Evolutionary conservation across 257 asterid species (phyloP).

Genomic region (Asclepias syriaca): DNA sequence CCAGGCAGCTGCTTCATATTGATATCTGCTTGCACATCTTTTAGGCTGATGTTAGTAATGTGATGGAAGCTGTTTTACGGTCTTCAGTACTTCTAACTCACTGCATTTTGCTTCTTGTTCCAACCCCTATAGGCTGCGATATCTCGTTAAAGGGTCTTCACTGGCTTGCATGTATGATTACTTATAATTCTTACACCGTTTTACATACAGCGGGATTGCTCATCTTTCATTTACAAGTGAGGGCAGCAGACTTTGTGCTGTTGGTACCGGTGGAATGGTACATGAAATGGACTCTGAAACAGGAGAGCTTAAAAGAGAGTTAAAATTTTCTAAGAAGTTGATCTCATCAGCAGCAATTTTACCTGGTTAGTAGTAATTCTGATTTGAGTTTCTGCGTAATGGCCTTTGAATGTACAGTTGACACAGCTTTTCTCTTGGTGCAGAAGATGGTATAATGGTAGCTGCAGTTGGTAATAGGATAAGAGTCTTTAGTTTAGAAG

Average conservation of each 20-base stretch:
- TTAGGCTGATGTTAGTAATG: neutral
- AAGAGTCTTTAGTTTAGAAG: slow-evolving; percentile 22
- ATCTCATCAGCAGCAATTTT: slow-evolving; percentile 18
- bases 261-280: slow-evolving; percentile 21
- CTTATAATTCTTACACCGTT: slow-evolving; percentile 4
- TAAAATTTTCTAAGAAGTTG: slow-evolving; percentile 24
- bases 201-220: slow-evolving; percentile 25
- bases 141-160: neutral
- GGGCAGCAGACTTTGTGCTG: slow-evolving; percentile 19
- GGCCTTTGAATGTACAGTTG: neutral
- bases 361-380: slow-evolving; percentile 19
- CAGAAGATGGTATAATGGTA: slow-evolving; percentile 23
- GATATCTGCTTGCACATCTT: neutral
- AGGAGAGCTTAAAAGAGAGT: slow-evolving; percentile 27
- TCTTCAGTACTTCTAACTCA: neutral
- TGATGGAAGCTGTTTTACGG: neutral
- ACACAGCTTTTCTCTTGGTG: slow-evolving; percentile 11
- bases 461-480: slow-evolving; percentile 27
- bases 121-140: neutral
- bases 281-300: slow-evolving; percentile 25
- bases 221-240: slow-evolving; percentile 21
- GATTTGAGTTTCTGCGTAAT: neutral
- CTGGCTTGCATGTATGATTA: neutral
- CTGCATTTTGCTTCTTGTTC: neutral
- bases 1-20: neutral